Evolutionary conservation across 225 moss, liverwort and hornwort genomes (phyloP), one percentile per base, ranked within the genome.

Genomic region (Sphagnum tenellum): DNA sequence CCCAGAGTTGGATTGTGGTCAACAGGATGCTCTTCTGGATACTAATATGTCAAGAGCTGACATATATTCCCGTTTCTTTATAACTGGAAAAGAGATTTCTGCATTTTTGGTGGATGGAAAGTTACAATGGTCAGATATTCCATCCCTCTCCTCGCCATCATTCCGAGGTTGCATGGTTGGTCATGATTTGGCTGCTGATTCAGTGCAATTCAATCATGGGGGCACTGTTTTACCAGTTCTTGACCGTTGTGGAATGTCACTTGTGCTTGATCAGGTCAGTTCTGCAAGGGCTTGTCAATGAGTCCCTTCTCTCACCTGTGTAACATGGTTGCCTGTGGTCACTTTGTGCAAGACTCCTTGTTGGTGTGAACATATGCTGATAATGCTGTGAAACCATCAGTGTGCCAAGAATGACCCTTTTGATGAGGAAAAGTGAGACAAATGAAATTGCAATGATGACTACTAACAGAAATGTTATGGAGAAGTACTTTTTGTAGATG

Each of bases 181-280:
- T 62, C 68, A 66, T 57, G 69, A 78, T 49, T 68, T 63, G 46
- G 81, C 85, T 11, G 50, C 65, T 63, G 75, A 79, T 48, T 68
- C 47, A 46, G 79, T 66, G 45, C 71, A 72, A 47, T 64, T 76
- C 56, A 80, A 69, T 55, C 67, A 68, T n/a, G 66, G 69, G 5
- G 79, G 88, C 62, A 66, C 74, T 46, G 79, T 92, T 69, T 75
- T 96, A 71, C 89, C 95, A 66, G 89, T 96, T 65, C 72, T 96
- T 66, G 92, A 92, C 67, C 92, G 83, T 12, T 96, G 92, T 66
- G 95, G 95, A 67, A 96, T 96, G 95, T 90, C 89, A 48, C 82
- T 96, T 74, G 81, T 96, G 47, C 77, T 96, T 46, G 95, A 96
- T 74, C 86, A 96, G 95, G 95, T 95, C 47, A 45, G 29, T 45